These are phyloP conservation scores for Xylaria cubensis DNA, from an alignment of 495 filamentous ascomycete genomes.

Conservation along the genomic window DNA sequence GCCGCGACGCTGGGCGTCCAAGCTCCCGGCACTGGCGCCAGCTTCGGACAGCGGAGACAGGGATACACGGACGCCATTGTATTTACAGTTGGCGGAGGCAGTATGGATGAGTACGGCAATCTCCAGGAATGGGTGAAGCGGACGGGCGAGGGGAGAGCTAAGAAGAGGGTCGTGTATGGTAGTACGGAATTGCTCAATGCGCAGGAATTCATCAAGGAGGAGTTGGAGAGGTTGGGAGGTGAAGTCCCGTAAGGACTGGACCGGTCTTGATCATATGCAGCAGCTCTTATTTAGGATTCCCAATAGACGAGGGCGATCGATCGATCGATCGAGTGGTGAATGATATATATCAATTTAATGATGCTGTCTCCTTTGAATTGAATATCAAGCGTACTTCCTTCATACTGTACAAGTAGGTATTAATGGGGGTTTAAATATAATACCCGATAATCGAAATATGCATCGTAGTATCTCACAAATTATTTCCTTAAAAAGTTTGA, in stretches of 20 bases:
- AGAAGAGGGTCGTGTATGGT: conserved; percentile 89
- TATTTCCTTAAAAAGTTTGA: not conserved
- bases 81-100: conserved; percentile 95
- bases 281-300: not conserved
- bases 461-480: not conserved
- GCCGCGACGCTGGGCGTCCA: conserved; percentile 52
- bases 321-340: not conserved
- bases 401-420: too few relatives aligned
- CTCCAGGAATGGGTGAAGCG: conserved; percentile 93
- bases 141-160: conserved; percentile 62
- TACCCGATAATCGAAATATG: too few relatives aligned
- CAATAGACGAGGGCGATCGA: not conserved
- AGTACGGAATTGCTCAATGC: conserved; percentile 95
- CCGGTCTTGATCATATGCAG: not conserved
- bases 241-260: conserved; percentile 45
- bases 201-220: conserved; percentile 80
- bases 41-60: conserved; percentile 91
- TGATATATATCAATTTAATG: not conserved
- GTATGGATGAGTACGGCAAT: conserved; percentile 99
- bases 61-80: conserved; percentile 96
- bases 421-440: too few relatives aligned
- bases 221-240: conserved; percentile 77
- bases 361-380: not conserved
- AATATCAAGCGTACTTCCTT: not conserved
- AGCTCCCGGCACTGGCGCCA: conserved; percentile 74